phyloP scores from a whole-genome alignment of 2,329 filamentous ascomycete genomes.

The Venturia effusa region DNA sequence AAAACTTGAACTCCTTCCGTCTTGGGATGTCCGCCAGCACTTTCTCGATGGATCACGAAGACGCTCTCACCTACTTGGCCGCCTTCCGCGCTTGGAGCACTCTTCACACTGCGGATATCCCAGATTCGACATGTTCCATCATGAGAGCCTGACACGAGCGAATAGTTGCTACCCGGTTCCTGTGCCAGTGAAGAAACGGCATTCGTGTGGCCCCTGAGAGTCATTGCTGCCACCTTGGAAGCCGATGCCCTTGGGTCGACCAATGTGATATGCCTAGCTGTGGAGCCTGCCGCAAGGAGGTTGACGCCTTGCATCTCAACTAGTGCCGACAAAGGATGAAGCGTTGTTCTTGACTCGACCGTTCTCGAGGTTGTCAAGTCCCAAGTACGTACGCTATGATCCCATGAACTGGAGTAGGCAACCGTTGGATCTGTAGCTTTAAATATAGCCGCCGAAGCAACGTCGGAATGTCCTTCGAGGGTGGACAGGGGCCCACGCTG shows the following conservation, averaged over 20 bases:
- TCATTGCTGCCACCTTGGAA: slow-evolving; percentile 68
- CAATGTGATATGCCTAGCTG: slow-evolving; percentile 80
- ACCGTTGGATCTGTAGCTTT: slow-evolving; percentile 76
- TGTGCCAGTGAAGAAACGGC: slow-evolving; percentile 48
- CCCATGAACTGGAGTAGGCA: slow-evolving; percentile 82
- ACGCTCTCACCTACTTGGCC: slow-evolving; percentile 54
- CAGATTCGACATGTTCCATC: slow-evolving; percentile 90
- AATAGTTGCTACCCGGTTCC: slow-evolving; percentile 60
- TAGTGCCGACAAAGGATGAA: slow-evolving; percentile 72
- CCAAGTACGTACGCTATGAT: slow-evolving; percentile 83
- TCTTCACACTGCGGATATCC: slow-evolving; percentile 69
- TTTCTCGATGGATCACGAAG: slow-evolving; percentile 68
- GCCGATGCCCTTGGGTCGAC: slow-evolving; percentile 78
- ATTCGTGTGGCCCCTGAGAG: slow-evolving; percentile 82
- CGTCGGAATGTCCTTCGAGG: slow-evolving; percentile 58
- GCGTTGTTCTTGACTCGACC: slow-evolving; percentile 73
- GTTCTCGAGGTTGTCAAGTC: slow-evolving; percentile 72
- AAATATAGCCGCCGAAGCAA: slow-evolving; percentile 73
- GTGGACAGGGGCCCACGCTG: slow-evolving; percentile 72
- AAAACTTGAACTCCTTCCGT: slow-evolving; percentile 84
- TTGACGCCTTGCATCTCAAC: slow-evolving; percentile 57
- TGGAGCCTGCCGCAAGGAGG: slow-evolving; percentile 64
- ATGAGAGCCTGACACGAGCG: slow-evolving; percentile 80
- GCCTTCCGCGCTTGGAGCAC: slow-evolving; percentile 44
- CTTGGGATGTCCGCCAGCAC: slow-evolving; percentile 43